Conservation (phyloP, 2,329 filamentous ascomycete species). For the Colletotrichum tropicale region DNA sequence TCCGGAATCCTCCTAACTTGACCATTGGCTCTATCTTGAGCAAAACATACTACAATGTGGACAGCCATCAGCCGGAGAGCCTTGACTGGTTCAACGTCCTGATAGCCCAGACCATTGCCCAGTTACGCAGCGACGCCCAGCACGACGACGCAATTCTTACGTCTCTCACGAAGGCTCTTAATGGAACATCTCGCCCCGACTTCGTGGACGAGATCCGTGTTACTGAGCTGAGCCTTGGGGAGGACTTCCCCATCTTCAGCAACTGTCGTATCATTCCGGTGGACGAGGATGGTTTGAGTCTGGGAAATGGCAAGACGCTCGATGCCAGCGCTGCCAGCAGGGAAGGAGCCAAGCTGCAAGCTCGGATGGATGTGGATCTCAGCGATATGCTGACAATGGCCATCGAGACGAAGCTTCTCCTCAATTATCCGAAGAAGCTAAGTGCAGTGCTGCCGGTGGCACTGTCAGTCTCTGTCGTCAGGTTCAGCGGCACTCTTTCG, state of each 20-base stretch:
- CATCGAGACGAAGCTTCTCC: constrained; percentile 88
- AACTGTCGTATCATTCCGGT: constrained; percentile 96
- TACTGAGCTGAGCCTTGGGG: constrained; percentile 90
- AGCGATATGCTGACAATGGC: constrained; percentile 95
- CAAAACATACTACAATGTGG: constrained; percentile 97
- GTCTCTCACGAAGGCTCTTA: constrained; percentile 83
- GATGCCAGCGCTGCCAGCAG: constrained; percentile 57
- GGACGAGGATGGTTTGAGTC: constrained; percentile 73
- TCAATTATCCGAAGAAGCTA: constrained; percentile 92
- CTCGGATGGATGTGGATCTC: constrained; percentile 94
- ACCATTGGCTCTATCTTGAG: constrained; percentile 93
- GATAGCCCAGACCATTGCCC: constrained; percentile 94
- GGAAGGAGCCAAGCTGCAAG: constrained; percentile 81
- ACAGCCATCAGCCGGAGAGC: constrained; percentile 94
- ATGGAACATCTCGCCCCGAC: constrained; percentile 84
- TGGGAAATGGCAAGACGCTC: constrained; percentile 56
- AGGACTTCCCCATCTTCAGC: constrained; percentile 98
- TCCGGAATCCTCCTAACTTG: constrained; percentile 74
- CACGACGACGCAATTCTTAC: constrained; percentile 89
- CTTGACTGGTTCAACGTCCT: constrained; percentile 99
- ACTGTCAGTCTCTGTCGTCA: constrained; percentile 86
- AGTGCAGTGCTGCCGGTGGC: constrained; percentile 92
- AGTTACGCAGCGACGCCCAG: constrained; percentile 90
- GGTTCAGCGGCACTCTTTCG: constrained; percentile 93
- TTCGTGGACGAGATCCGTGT: constrained; percentile 94